Base-by-base conservation (phyloP, 163 green algal genomes). In the Volvox carteri region DNA sequence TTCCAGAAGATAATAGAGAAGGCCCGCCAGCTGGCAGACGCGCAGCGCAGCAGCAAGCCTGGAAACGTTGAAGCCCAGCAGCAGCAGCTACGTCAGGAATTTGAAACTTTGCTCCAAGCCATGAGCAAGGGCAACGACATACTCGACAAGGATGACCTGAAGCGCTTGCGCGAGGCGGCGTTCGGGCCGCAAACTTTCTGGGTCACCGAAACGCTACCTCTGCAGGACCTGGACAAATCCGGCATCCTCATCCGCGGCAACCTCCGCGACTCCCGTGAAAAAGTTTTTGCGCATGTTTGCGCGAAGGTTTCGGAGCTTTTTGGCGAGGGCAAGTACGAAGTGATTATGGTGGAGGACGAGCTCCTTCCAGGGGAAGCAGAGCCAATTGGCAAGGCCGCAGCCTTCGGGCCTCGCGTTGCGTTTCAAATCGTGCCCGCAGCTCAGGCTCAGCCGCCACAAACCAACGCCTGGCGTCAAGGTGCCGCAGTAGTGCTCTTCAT, bases 151-250 rank as follows among this genome's bases (percentile, higher is more conserved):
- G 95, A 96, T 11, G 96, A 98, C 83, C 89, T 97, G 50, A 95
- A 95, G 85, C 70, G 77, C 39, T 92, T 98, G 39, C 95, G 96
- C 83, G 96, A 98, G 67, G 86, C 94, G 41, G 94, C 96, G 30
- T 99, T 99, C 95, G 95, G 95, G n/a, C 93, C 95, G 5, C 92
- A 88, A 33, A 92, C 84, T 25, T 98, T 97, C 72, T 97, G 92
- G 91, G 95, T 98, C 9, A 98, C 95, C 0, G 94, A 92, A 41
- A 84, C 72, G 16, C 77, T 68, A 56, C 92, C 94, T 14, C 92
- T 95, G 74, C 90, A 93, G 60, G 93, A 94, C 54, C 44, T 80
- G 0, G 92, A 91, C 68, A 89, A 90, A 58, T 70, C 58, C 14
- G 93, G 94, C 33, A 62, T 95, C 28, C 85, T 96, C 41, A 90